These are phyloP conservation scores for Peziza echinospora DNA, from an alignment of 495 filamentous ascomycete genomes.

Conservation along the genomic window DNA sequence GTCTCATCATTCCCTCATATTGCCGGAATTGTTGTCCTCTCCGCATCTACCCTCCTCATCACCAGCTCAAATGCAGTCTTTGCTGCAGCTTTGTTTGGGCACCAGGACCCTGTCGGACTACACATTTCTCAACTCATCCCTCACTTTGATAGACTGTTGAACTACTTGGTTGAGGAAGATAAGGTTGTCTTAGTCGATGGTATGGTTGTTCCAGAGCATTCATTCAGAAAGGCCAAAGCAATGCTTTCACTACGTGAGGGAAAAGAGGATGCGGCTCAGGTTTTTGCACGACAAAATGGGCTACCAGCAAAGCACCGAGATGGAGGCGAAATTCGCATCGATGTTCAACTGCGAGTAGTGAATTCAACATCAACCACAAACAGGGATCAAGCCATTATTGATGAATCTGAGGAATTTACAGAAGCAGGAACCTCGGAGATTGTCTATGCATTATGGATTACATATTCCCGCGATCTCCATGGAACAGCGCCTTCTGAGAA, in stretches of 20 bases:
- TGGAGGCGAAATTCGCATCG: conserved; percentile 72
- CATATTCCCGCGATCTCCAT: conserved; percentile 83
- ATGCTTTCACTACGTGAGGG: conserved; percentile 64
- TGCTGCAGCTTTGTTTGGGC: conserved; percentile 73
- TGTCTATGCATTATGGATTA: conserved; percentile 91
- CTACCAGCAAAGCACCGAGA: conserved; percentile 72
- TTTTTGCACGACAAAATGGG: conserved; percentile 61
- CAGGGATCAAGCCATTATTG: conserved; percentile 21
- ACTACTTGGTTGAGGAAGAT: conserved; percentile 67
- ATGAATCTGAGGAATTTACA: conserved; percentile 23
- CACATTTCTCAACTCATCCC: conserved; percentile 64
- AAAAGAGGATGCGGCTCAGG: conserved; percentile 47
- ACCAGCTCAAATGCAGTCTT: conserved; percentile 90
- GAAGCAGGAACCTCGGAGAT: conserved; percentile 42
- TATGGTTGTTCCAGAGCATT: conserved; percentile 92
- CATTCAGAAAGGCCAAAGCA: conserved; percentile 72
- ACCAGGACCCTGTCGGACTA: conserved; percentile 58
- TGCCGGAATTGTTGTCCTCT: conserved; percentile 82
- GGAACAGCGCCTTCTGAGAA: conserved; percentile 30
- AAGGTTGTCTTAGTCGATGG: conserved; percentile 63
- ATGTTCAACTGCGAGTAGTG: conserved; percentile 87
- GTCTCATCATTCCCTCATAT: conserved; percentile 92
- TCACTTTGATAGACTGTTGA: conserved; percentile 61
- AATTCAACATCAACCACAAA: conserved; percentile 40
- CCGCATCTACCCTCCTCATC: conserved; percentile 50